These are phyloP conservation scores for Calonectria henricotiae DNA, from an alignment of 2,329 filamentous ascomycete genomes.

Conservation along the genomic window DNA sequence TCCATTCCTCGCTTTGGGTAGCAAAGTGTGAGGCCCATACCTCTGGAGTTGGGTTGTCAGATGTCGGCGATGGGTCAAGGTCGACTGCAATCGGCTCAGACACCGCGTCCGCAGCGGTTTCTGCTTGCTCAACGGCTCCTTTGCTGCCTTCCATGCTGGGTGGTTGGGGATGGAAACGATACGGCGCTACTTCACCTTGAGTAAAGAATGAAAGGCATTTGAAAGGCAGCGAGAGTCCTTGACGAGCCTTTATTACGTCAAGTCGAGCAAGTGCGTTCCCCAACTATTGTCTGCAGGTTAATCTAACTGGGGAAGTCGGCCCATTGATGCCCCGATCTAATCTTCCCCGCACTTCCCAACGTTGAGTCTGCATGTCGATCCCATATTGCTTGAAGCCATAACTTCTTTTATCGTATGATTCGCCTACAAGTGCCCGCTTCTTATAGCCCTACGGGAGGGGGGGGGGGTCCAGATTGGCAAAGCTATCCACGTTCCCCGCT, in stretches of 20 bases:
- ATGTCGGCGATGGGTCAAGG: conserved; percentile 1
- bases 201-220: not conserved
- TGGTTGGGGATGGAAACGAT: not conserved
- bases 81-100: not conserved
- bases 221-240: not conserved
- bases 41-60: conserved; percentile 12
- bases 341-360: conserved; percentile 21
- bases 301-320: conserved; percentile 22
- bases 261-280: not conserved
- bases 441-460: not conserved
- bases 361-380: conserved; percentile 16
- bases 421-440: conserved; percentile 16
- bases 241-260: conserved; percentile 4
- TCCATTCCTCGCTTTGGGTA: conserved; percentile 44
- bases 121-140: conserved; percentile 10
- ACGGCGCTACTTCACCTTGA: too few species aligned
- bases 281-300: not conserved
- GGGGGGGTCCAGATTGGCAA: conserved; percentile 8
- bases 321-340: conserved; percentile 13
- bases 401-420: not conserved
- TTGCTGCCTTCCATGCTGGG: not conserved
- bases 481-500: conserved; percentile 22
- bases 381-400: not conserved
- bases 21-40: conserved; percentile 39
- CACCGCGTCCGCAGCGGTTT: conserved; percentile 10